Percentiles rank a stretch among this genome's conserved stretches.
Evolutionary conservation across 192 early-diverging fungal genomes (phyloP).

Genomic region (Linnemannia exigua): DNA sequence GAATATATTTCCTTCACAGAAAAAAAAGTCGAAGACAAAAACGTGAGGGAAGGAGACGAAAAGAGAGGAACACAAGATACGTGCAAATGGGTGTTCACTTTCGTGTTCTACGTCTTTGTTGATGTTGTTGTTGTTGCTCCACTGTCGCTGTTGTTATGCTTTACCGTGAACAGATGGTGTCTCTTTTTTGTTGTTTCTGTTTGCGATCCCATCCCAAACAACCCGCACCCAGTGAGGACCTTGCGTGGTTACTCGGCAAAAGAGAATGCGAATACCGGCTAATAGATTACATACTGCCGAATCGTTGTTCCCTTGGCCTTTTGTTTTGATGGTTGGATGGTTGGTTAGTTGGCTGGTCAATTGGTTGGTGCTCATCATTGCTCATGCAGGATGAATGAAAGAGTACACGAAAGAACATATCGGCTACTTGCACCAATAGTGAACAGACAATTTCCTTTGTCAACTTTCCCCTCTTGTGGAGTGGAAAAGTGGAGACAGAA

Average conservation of each 20-base stretch:
- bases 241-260: not conserved
- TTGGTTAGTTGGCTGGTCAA: too few species aligned
- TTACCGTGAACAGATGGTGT: too few species aligned
- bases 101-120: not conserved
- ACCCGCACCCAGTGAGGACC: not conserved
- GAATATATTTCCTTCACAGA: not conserved
- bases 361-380: not conserved
- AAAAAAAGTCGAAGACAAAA: not conserved
- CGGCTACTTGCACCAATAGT: not conserved
- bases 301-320: too few species aligned
- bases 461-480: not conserved
- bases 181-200: not conserved
- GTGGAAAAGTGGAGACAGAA: not conserved
- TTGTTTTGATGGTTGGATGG: not conserved
- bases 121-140: not conserved
- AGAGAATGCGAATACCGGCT: not conserved
- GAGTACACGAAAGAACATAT: not conserved
- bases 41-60: not conserved
- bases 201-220: not conserved
- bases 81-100: not conserved
- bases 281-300: not conserved
- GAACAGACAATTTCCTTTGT: not conserved
- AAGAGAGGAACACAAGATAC: not conserved
- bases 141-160: not conserved
- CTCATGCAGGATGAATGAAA: not conserved